Base-by-base conservation (phyloP, 2,329 filamentous ascomycete species). In the Stemphylium vesicarium region DNA sequence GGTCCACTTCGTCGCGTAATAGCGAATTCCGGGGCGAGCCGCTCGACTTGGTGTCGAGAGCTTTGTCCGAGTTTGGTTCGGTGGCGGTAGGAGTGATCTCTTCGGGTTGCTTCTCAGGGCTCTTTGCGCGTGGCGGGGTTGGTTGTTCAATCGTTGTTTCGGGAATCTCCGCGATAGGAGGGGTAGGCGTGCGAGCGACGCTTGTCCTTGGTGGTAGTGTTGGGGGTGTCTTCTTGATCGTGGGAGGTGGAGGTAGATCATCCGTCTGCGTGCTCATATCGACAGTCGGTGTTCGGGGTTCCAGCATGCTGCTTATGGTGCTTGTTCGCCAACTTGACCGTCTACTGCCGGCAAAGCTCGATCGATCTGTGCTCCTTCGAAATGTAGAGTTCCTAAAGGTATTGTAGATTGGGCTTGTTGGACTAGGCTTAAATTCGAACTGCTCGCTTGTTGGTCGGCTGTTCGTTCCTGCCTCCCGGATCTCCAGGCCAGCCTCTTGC, bases 401-500 rank as follows among this genome's bases (percentile, higher is more conserved):
- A 75, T 73, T 78, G 74, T 81, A 86, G 33, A 87, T 78, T 1
- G 92, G 91, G 73, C 91, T 96, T 9, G 85, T 85, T 1, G 91
- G 89, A 47, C 83, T 86, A 3, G 91, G 90, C 62, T 87, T 87
- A 75, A 91, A 95, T 69, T 94, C 91, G 73, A 97, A 96, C 63
- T 89, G 85, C 53, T 88, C 91, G 78, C 88, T 92, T 20, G 85
- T 82, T 2, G 92, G 91, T 50, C 91, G 82, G 49, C 85, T 81
- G 44, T 87, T 85, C 2, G 88, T 89, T 31, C 92, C 92, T n/a
- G 93, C 93, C 78, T 97, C 93, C 47, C 90, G 85, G 62, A 98
- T 95, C 65, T 94, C 91, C 51, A 97, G 80, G 2, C 94, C 94
- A 57, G 92, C 90, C 79, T 92, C 88, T 71, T 96, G 92, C n/a